Conservation (phyloP, 495 filamentous ascomycete genomes). For the Filosporella fistucella region DNA sequence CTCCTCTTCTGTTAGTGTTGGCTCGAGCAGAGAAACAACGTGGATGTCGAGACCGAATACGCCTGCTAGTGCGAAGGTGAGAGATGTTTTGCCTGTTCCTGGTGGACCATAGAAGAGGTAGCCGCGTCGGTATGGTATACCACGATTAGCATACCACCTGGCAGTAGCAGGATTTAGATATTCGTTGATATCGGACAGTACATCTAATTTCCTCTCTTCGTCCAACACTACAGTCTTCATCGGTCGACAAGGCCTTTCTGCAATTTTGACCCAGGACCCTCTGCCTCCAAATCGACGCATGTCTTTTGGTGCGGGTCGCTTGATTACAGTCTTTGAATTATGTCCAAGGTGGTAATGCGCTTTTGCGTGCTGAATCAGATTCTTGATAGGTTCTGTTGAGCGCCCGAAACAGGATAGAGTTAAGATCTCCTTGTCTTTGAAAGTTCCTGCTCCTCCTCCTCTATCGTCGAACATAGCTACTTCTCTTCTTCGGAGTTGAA, state of each 20-base stretch:
- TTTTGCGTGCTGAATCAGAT: slow-evolving; percentile 52
- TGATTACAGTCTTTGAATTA: slow-evolving; percentile 44
- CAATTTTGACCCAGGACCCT: slow-evolving; percentile 57
- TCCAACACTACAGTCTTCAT: slow-evolving; percentile 85
- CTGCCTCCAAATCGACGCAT: slow-evolving; percentile 19
- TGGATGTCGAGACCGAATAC: slow-evolving; percentile 67
- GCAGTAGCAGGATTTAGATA: slow-evolving; percentile 72
- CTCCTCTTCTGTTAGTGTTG: slow-evolving; percentile 63
- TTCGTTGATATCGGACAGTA: slow-evolving; percentile 81
- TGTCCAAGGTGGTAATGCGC: slow-evolving; percentile 41
- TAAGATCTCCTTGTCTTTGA: slow-evolving; percentile 36
- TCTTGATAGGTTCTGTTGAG: slow-evolving; percentile 57
- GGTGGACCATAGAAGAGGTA: slow-evolving; percentile 80
- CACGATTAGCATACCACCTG: slow-evolving; percentile 53
- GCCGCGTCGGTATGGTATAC: slow-evolving; percentile 88
- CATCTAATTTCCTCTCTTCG: slow-evolving; percentile 60
- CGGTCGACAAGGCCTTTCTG: slow-evolving; percentile 66
- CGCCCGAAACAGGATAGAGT: slow-evolving; percentile 43
- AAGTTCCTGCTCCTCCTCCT: slow-evolving; percentile 13
- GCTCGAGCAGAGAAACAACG: slow-evolving; percentile 58
- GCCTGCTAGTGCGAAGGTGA: slow-evolving; percentile 63
- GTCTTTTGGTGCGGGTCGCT: slow-evolving; percentile 35
- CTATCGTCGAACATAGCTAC: slow-evolving; percentile 24
- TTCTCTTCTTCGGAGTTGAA: slow-evolving; percentile 31
- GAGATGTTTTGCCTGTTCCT: slow-evolving; percentile 59